Conservation (phyloP, 1,284 basidiomycete species). For the Kwoniella shivajii region DNA sequence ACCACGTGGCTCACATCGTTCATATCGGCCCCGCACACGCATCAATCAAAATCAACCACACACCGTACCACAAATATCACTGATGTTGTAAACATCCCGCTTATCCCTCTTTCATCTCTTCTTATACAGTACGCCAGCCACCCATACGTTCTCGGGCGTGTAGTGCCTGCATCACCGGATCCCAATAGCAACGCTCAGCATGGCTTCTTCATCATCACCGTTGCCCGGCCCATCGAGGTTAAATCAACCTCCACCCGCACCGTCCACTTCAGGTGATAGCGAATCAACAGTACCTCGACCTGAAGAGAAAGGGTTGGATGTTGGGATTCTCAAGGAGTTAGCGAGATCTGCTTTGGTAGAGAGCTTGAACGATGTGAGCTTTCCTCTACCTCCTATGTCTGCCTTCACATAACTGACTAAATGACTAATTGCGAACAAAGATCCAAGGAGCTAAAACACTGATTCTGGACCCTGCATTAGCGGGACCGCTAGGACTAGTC, state of each 20-base stretch:
- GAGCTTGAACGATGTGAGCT: constrained; percentile 73
- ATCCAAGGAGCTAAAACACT: constrained; percentile 95
- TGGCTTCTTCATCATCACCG: constrained; percentile 16
- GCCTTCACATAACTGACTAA: background rate
- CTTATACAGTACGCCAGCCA: no score
- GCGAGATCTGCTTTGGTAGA: constrained; percentile 75
- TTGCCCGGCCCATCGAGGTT: constrained; percentile 18
- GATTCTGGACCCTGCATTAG: constrained; percentile 82
- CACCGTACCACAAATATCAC: no score
- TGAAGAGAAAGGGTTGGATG: constrained; percentile 59
- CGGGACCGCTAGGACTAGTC: constrained; percentile 89
- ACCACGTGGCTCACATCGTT: no score
- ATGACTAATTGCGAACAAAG: constrained; percentile 55
- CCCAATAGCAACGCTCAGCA: background rate
- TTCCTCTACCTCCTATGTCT: background rate
- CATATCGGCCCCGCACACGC: no score
- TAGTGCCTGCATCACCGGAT: background rate
- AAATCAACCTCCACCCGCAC: constrained; percentile 32
- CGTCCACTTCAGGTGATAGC: constrained; percentile 50
- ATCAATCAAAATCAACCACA: no score
- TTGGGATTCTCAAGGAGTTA: constrained; percentile 71
- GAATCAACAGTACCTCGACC: constrained; percentile 33
- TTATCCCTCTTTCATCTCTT: no score
- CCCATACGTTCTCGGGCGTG: no score
- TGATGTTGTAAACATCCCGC: no score